These are phyloP conservation scores for Piper longum DNA, from an alignment of 164 flowering plant genomes.

Conservation along the genomic window DNA sequence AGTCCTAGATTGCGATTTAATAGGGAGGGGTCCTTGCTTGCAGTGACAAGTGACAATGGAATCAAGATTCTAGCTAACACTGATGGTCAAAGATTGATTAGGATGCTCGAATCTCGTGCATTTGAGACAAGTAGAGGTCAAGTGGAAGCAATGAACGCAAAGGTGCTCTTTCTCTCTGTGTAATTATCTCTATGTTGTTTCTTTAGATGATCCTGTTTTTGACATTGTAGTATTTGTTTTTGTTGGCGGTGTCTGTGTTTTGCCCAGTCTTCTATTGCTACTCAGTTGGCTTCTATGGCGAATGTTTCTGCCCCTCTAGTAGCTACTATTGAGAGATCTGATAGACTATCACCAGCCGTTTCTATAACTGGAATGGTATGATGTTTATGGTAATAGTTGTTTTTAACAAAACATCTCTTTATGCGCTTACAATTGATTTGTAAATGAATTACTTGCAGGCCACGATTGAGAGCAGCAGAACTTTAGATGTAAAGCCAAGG, in stretches of 20 bases:
- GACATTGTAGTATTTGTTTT: background rate
- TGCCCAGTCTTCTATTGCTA: slow-evolving; percentile 11
- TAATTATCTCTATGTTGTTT: background rate
- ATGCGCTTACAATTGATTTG: background rate
- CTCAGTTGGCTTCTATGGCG: slow-evolving; percentile 8
- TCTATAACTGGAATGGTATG: slow-evolving; percentile 8
- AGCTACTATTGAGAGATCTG: slow-evolving; percentile 9
- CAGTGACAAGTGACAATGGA: slow-evolving; percentile 22
- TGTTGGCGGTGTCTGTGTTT: background rate
- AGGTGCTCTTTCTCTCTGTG: slow-evolving; percentile 4
- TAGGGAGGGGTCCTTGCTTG: slow-evolving; percentile 21
- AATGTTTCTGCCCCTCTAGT: slow-evolving; percentile 11
- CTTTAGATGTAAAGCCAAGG: slow-evolving; percentile 12
- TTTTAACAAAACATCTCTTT: background rate
- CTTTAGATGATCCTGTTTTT: background rate
- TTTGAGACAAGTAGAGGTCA: slow-evolving; percentile 12
- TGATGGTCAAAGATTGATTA: slow-evolving; percentile 18
- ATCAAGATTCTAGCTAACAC: slow-evolving; percentile 23
- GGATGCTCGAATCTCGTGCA: slow-evolving; percentile 12
- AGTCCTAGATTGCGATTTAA: slow-evolving; percentile 25
- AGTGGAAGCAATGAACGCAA: slow-evolving; percentile 11
- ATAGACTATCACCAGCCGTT: slow-evolving; percentile 10
- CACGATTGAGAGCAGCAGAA: slow-evolving; percentile 8
- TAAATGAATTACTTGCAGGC: slow-evolving; percentile 7
- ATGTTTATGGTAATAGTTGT: background rate